Base-by-base conservation (phyloP, 371 early-diverging fungal genomes). In the Mucor plumbeus region DNA sequence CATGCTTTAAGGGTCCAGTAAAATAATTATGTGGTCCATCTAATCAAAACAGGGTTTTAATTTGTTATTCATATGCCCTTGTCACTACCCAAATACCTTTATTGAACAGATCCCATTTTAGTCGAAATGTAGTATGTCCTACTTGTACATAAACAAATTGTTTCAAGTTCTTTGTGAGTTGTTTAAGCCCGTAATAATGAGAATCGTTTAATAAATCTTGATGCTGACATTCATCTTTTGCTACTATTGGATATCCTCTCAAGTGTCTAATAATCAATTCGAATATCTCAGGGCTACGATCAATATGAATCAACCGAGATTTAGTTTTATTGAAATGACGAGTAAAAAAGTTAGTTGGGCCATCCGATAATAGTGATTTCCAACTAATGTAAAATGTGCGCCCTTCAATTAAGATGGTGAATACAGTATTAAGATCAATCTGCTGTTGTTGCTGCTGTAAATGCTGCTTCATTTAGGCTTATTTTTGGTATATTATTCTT, bases 231-330 rank as follows among this genome's bases (percentile, higher is more conserved):
- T 86, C 84, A 40, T 85, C 83, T 41, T 63, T 67, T 5, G 87
- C 83, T 17, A 74, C 73, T 34, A 87, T 68, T 59, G 80, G 76
- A 59, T 88, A 88, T 34, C 89, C 89, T 58, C 86, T 85, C 61
- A 88, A 71, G 71, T 87, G 84, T 39, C 81, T 81, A 40, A 83
- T 80, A 63, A 88, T 80, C 15, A 82, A 64, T 17, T 73, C 71
- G 71, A 88, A 88, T 7, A 77, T 78, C 10, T 81, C 80, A 19
- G 86, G 78, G 54, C 82, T 85, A 17, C 87, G 78, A 64, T 88
- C 85, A 65, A 88, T 72, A 63, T 87, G 80, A 73, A 88, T 69
- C 10, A 67, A 70, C n/a, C 66, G 80, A 41, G 73, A 26, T 54
- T 63, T 79, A 63, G 65, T 76, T 63, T 62, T 67, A 14, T 61